phyloP scores from a whole-genome alignment of 1,284 basidiomycete genomes.

The Exobasidium rhododendri region DNA sequence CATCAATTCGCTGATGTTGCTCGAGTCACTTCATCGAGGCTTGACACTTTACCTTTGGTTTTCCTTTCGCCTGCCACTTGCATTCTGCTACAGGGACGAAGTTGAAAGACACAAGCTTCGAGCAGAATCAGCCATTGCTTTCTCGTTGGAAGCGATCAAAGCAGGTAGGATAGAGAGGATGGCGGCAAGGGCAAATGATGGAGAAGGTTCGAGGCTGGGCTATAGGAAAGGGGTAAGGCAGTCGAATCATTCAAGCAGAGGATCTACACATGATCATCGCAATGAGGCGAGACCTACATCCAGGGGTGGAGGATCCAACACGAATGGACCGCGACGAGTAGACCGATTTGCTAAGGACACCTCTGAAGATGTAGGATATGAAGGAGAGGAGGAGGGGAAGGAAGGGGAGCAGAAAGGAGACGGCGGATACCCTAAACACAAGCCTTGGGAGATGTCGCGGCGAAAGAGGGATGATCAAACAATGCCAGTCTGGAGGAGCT shows the following conservation, averaged over 20 bases:
- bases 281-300: no score
- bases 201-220: no score
- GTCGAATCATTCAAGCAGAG: no score
- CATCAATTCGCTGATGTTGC: slow-evolving; percentile 56
- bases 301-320: neutral
- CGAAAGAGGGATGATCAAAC: no score
- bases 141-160: slow-evolving; percentile 46
- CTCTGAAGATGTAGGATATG: no score
- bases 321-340: neutral
- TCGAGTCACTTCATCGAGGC: slow-evolving; percentile 80
- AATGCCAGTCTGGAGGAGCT: neutral
- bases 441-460: no score
- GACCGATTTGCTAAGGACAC: no score
- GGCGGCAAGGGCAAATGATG: neutral
- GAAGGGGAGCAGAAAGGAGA: no score
- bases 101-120: slow-evolving; percentile 65
- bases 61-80: slow-evolving; percentile 69
- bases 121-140: slow-evolving; percentile 68
- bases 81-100: slow-evolving; percentile 65
- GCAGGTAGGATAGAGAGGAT: slow-evolving; percentile 28
- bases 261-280: no score
- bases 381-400: neutral
- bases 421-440: no score
- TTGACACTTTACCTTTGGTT: slow-evolving; percentile 85
- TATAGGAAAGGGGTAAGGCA: no score